A percentile compares a stretch with the other conserved stretches of the same genome.
phyloP scores from a whole-genome alignment of 352 stramenopile species.

The Phytophthora tentaculata region DNA sequence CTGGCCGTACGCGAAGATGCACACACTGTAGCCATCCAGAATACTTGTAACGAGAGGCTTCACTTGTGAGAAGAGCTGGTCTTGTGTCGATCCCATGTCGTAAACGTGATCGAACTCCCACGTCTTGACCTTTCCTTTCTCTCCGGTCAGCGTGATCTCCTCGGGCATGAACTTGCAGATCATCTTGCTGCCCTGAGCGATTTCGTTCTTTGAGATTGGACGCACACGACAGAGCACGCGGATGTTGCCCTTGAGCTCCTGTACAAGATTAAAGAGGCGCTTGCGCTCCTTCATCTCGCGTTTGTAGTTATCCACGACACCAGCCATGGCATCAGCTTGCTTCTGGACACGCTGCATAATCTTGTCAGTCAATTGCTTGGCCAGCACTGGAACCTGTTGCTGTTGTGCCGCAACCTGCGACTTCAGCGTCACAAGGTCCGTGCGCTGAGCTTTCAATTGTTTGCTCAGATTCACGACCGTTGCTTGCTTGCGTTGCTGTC shows the following conservation, averaged over 20 bases:
- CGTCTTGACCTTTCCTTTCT: slow-evolving; percentile 88
- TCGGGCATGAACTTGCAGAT: slow-evolving; percentile 85
- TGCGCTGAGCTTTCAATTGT: slow-evolving; percentile 66
- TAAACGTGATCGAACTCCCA: slow-evolving; percentile 91
- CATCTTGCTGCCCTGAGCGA: slow-evolving; percentile 75
- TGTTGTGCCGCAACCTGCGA: slow-evolving; percentile 57
- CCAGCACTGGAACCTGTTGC: slow-evolving; percentile 61
- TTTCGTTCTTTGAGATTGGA: slow-evolving; percentile 87
- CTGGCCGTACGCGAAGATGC: slow-evolving; percentile 92
- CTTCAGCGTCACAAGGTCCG: slow-evolving; percentile 57
- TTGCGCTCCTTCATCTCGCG: slow-evolving; percentile 90
- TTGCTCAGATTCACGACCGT: slow-evolving; percentile 45
- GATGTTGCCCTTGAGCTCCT: slow-evolving; percentile 97
- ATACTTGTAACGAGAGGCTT: slow-evolving; percentile 85
- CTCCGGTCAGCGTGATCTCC: slow-evolving; percentile 78
- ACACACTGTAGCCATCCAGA: slow-evolving; percentile 89
- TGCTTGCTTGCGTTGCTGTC: slow-evolving; percentile 61
- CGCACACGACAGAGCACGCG: slow-evolving; percentile 97
- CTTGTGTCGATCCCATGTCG: slow-evolving; percentile 75
- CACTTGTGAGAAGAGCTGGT: slow-evolving; percentile 82
- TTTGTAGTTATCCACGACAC: slow-evolving; percentile 91
- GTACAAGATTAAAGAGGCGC: slow-evolving; percentile 95
- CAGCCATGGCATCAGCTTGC: slow-evolving; percentile 81
- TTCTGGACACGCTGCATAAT: slow-evolving; percentile 74
- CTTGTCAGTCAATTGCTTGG: slow-evolving; percentile 78